Percentiles rank a stretch among this genome's conserved stretches.
phyloP scores from a whole-genome alignment of 768 basidiomycete genomes.

The Termitomyces titanicus region DNA sequence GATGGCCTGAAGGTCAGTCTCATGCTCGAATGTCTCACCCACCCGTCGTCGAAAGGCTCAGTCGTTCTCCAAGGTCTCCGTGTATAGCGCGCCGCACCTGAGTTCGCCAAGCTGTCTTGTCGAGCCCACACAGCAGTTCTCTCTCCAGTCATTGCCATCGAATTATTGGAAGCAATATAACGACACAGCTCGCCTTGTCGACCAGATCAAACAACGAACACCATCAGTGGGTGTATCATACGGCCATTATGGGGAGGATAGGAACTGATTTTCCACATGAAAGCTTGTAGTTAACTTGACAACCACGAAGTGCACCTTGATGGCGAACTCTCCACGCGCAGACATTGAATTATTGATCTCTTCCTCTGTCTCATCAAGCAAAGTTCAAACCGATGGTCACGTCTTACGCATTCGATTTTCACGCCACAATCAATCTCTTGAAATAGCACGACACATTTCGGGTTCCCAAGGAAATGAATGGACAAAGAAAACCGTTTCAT shows the following conservation, averaged over 20 bases:
- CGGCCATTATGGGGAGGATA: background rate
- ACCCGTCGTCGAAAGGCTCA: background rate
- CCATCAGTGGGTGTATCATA: conserved; percentile 36
- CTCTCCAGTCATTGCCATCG: conserved; percentile 33
- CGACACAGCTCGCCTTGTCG: conserved; percentile 39
- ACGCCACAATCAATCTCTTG: conserved; percentile 27
- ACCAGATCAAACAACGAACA: conserved; percentile 49
- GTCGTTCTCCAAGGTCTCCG: conserved; percentile 30
- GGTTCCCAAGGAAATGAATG: conserved; percentile 32
- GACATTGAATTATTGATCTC: conserved; percentile 44
- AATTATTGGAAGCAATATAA: conserved; percentile 43
- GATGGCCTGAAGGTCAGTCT: conserved; percentile 33
- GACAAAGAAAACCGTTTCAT: conserved; percentile 30
- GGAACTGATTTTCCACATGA: background rate
- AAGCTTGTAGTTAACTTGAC: conserved; percentile 41
- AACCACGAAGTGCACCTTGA: conserved; percentile 41
- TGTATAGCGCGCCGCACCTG: conserved; percentile 47
- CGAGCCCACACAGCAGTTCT: conserved; percentile 35
- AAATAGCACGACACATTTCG: conserved; percentile 31
- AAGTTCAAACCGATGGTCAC: conserved; percentile 10
- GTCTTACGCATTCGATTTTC: conserved; percentile 36
- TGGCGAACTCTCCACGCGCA: conserved; percentile 46
- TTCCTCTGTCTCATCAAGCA: conserved; percentile 5
- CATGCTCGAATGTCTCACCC: background rate
- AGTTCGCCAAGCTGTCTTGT: conserved; percentile 46